phyloP scores from a whole-genome alignment of 768 basidiomycete species.

The Polyporus arcularius region DNA sequence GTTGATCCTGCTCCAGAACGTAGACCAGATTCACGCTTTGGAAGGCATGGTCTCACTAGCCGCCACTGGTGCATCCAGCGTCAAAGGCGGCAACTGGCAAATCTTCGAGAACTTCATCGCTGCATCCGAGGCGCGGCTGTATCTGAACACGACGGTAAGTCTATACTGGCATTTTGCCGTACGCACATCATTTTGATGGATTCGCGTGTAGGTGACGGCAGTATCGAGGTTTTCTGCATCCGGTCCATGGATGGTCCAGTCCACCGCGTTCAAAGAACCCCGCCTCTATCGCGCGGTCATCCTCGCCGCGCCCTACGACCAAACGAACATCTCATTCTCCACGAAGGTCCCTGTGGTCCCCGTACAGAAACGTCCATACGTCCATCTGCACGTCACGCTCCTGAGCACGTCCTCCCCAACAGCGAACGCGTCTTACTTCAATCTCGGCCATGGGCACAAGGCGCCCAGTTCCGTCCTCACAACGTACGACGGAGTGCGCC shows the following conservation, averaged over 20 bases:
- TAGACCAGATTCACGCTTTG: conserved; percentile 72
- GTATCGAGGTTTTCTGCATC: conserved; percentile 46
- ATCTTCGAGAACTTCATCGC: conserved; percentile 84
- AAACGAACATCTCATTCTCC: conserved; percentile 57
- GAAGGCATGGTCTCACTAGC: conserved; percentile 75
- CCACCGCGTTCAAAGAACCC: conserved; percentile 37
- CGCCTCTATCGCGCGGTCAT: conserved; percentile 70
- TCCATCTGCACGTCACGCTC: conserved; percentile 86
- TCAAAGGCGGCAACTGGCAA: conserved; percentile 80
- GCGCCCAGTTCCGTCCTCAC: conserved; percentile 74
- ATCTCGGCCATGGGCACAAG: conserved; percentile 41
- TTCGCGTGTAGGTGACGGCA: conserved; percentile 45
- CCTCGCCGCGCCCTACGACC: conserved; percentile 85
- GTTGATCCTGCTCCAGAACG: conserved; percentile 45
- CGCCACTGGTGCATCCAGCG: conserved; percentile 60
- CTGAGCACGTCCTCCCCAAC: conserved; percentile 72
- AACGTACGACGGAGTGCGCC: conserved; percentile 58
- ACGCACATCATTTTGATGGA: no score
- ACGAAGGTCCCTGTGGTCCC: conserved; percentile 45
- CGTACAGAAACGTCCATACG: conserved; percentile 74
- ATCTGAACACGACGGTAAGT: conserved; percentile 68
- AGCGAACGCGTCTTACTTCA: conserved; percentile 71
- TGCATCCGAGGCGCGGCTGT: conserved; percentile 65
- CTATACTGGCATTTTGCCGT: no score
- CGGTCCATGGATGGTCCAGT: conserved; percentile 53